Conservation (phyloP, 257 asterid genomes). For the Parsonsia alboflavescens region DNA sequence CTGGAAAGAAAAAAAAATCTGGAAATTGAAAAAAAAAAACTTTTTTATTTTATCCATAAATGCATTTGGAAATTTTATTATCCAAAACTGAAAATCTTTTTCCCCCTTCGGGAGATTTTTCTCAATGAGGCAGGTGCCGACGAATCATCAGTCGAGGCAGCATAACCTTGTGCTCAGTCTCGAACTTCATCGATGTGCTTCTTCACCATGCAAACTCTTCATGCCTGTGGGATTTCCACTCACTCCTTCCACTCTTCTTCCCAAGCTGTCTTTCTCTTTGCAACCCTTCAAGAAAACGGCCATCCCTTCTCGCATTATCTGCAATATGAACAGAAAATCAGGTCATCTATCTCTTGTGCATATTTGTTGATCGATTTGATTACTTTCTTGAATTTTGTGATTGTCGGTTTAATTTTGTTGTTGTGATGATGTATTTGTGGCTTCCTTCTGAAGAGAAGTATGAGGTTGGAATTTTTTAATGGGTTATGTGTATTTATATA, state of each 20-base stretch:
- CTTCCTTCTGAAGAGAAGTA: background rate
- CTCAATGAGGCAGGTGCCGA: conserved; percentile 1
- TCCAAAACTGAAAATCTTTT: background rate
- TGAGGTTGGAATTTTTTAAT: background rate
- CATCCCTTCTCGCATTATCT: conserved; percentile 16
- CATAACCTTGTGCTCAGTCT: background rate
- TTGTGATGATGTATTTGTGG: background rate
- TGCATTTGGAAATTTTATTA: no score
- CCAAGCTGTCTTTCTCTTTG: conserved; percentile 11
- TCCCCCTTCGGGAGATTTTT: background rate
- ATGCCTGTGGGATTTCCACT: conserved; percentile 1
- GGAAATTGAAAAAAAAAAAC: no score
- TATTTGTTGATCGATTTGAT: background rate
- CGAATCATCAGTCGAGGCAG: background rate
- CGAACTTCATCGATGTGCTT: background rate
- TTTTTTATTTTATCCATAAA: no score
- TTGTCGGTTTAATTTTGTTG: background rate
- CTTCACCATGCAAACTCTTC: conserved; percentile 12
- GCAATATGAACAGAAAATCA: conserved; percentile 18
- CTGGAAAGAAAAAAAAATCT: no score
- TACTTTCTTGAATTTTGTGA: conserved; percentile 1
- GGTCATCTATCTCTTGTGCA: conserved; percentile 11
- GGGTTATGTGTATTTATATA: background rate
- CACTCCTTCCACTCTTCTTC: background rate
- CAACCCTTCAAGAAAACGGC: conserved; percentile 11